Conservation (phyloP, 768 basidiomycete species). For the Myochromella boudieri region DNA sequence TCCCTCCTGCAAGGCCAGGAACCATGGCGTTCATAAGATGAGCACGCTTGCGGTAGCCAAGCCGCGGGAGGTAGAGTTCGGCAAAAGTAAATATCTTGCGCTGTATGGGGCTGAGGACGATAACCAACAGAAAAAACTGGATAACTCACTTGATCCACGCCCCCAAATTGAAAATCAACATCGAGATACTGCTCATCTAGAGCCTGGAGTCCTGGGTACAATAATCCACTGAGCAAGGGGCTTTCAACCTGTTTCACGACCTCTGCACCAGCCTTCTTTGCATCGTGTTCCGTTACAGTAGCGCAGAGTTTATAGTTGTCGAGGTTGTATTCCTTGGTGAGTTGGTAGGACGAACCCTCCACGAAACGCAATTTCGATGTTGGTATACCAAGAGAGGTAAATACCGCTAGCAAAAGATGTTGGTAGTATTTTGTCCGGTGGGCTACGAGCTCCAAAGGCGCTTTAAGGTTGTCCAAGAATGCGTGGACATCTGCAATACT, state of each 20-base stretch:
- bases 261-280: conserved; percentile 97
- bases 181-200: conserved; percentile 96
- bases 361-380: conserved; percentile 82
- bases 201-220: conserved; percentile 96
- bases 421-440: conserved; percentile 92
- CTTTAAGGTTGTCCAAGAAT: conserved; percentile 97
- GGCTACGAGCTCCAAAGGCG: conserved; percentile 86
- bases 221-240: conserved; percentile 83
- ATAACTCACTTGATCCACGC: conserved; percentile 84
- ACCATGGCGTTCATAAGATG: conserved; percentile 99
- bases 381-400: conserved; percentile 89
- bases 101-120: conserved; percentile 35
- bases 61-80: conserved; percentile 88
- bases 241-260: conserved; percentile 98
- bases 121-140: not conserved
- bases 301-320: conserved; percentile 93
- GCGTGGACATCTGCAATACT: conserved; percentile 81
- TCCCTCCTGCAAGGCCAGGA: conserved; percentile 89
- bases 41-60: conserved; percentile 92
- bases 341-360: conserved; percentile 90
- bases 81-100: conserved; percentile 99
- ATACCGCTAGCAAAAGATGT: conserved; percentile 75
- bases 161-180: conserved; percentile 97
- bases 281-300: conserved; percentile 93
- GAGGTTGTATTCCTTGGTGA: conserved; percentile 87